These are phyloP conservation scores for Populus hybrid DNA, from an alignment of 441 rosid species.

Conservation along the genomic window DNA sequence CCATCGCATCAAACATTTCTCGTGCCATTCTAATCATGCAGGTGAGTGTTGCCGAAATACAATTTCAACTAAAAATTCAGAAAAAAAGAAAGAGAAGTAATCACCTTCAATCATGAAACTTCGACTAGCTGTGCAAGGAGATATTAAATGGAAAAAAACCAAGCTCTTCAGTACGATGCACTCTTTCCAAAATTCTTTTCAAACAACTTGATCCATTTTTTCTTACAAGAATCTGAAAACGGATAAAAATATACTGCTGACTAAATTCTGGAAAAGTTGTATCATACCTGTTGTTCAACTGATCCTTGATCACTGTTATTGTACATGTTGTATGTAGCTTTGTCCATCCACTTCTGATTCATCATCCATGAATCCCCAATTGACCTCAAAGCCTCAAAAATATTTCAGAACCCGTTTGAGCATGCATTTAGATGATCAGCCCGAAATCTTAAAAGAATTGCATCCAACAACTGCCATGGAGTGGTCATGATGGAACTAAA, in stretches of 20 bases:
- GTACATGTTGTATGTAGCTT: conserved; percentile 31
- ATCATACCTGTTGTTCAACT: conserved; percentile 56
- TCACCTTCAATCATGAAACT: conserved; percentile 10
- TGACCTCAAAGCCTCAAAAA: conserved; percentile 55
- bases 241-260: not conserved
- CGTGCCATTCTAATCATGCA: conserved; percentile 56
- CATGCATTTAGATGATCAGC: conserved; percentile 4
- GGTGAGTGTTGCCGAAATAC: conserved; percentile 56
- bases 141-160: not conserved
- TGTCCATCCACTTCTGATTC: conserved; percentile 50
- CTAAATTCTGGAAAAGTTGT: not conserved
- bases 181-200: not conserved
- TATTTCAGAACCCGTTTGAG: conserved; percentile 46
- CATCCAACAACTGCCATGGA: not conserved
- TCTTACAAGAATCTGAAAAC: not conserved
- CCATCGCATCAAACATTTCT: conserved; percentile 58
- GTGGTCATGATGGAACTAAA: not conserved
- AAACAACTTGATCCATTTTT: not conserved
- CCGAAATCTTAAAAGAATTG: not conserved
- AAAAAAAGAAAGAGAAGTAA: not conserved
- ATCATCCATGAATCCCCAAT: conserved; percentile 71
- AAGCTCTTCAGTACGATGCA: not conserved
- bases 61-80: conserved; percentile 47
- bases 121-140: not conserved
- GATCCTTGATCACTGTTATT: conserved; percentile 31